Conservation (phyloP, 192 early-diverging fungal genomes). For the Coemansia sp. region DNA sequence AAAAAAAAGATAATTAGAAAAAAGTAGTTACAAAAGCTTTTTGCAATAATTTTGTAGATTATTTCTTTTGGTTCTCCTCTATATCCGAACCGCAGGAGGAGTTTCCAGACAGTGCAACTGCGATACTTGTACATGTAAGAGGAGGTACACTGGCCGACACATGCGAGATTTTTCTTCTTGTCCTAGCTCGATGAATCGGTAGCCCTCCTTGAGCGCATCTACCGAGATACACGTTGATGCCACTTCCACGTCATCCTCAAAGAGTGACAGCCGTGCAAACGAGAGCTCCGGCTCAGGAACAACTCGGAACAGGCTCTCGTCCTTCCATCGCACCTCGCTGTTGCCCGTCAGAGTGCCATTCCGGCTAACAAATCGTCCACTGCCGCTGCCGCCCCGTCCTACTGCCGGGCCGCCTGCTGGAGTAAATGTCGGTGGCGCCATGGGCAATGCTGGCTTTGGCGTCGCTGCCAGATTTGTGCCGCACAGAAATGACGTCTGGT, state of each 20-base stretch:
- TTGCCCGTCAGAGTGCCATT: constrained; percentile 23
- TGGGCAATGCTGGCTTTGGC: constrained; percentile 26
- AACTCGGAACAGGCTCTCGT: constrained; percentile 33
- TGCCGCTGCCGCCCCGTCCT: constrained; percentile 2
- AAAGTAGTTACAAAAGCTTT: constrained; percentile 1
- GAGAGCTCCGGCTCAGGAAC: constrained; percentile 46
- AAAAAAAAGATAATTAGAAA: not conserved
- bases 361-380: constrained; percentile 8
- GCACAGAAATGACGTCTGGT: not conserved
- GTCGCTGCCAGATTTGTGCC: constrained; percentile 21
- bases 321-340: constrained; percentile 45
- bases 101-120: constrained; percentile 48
- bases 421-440: constrained; percentile 32
- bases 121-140: constrained; percentile 45
- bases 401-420: not conserved
- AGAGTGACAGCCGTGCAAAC: constrained; percentile 43
- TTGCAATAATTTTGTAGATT: not conserved
- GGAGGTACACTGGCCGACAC: constrained; percentile 30
- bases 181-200: constrained; percentile 50
- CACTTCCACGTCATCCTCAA: constrained; percentile 48
- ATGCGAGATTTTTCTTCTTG: constrained; percentile 32
- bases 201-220: constrained; percentile 43
- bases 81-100: not conserved
- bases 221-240: constrained; percentile 41
- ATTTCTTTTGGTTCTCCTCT: not conserved